Conservation (phyloP, 345 rosid genomes). For the rapeseed (Brassica napus) region DNA sequence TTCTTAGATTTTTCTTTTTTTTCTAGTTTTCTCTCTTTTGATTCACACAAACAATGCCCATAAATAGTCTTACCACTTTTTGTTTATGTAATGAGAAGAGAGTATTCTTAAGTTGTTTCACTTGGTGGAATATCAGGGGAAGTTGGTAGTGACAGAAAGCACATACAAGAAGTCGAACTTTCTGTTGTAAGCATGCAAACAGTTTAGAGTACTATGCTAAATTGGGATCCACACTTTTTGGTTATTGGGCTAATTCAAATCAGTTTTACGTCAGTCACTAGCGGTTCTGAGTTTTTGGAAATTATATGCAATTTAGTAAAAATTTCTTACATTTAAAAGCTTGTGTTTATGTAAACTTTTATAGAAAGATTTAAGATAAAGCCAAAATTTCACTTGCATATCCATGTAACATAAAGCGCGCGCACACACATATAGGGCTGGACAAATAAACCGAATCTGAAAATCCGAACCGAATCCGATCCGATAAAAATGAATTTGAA, state of each 20-base stretch:
- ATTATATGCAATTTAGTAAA: neutral
- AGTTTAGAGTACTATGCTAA: neutral
- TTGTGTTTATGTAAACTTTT: too few species aligned
- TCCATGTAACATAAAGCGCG: too few species aligned
- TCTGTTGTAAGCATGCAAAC: neutral
- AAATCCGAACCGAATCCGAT: too few species aligned
- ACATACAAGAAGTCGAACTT: neutral
- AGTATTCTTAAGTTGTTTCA: conserved; percentile 5
- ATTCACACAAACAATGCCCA: conserved; percentile 16
- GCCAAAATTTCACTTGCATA: too few species aligned
- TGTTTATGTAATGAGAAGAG: conserved; percentile 9
- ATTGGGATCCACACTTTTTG: neutral
- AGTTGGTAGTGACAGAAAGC: neutral
- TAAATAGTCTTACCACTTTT: conserved; percentile 17
- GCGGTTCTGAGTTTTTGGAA: neutral
- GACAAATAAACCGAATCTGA: too few species aligned
- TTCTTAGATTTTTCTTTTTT: conserved; percentile 6
- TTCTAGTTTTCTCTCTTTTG: neutral
- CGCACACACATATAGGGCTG: too few species aligned
- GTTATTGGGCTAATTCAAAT: neutral
- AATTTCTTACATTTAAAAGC: too few species aligned
- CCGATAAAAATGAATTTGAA: too few species aligned
- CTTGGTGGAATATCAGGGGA: neutral
- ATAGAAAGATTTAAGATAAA: too few species aligned
- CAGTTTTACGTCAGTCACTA: neutral